Conservation (phyloP, 2,329 filamentous ascomycete species). For the Pyricularia pennisetigena region DNA sequence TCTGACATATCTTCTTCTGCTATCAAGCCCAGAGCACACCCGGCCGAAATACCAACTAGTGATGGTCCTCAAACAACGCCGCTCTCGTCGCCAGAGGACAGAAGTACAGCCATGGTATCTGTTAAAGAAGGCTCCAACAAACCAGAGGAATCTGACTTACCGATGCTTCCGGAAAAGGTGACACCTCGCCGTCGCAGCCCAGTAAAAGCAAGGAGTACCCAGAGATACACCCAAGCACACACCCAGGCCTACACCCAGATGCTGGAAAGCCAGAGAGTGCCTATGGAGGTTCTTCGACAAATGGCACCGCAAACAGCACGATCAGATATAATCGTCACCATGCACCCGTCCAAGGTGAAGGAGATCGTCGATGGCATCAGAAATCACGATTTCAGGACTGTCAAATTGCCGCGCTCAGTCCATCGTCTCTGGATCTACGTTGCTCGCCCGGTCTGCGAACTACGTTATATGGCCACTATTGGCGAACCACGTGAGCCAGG, state of each 20-base stretch:
- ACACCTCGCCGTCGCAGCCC: neutral
- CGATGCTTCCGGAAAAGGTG: neutral
- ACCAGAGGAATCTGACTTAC: neutral
- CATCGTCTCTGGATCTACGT: slow-evolving; percentile 54
- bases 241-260: slow-evolving; percentile 19
- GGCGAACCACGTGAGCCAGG: slow-evolving; percentile 32
- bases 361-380: slow-evolving; percentile 38
- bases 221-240: slow-evolving; percentile 3
- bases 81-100: slow-evolving; percentile 9
- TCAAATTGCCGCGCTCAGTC: slow-evolving; percentile 43
- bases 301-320: slow-evolving; percentile 37
- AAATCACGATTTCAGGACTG: slow-evolving; percentile 45
- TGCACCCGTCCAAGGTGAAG: slow-evolving; percentile 34
- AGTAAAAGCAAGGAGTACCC: neutral
- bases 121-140: neutral
- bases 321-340: slow-evolving; percentile 44
- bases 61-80: slow-evolving; percentile 9
- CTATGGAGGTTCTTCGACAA: slow-evolving; percentile 34
- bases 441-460: slow-evolving; percentile 30
- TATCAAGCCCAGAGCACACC: neutral
- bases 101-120: slow-evolving; percentile 5
- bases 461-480: slow-evolving; percentile 51
- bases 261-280: slow-evolving; percentile 40
- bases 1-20: neutral
- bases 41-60: slow-evolving; percentile 1